These are phyloP conservation scores for Lyophyllum semitale DNA, from an alignment of 768 basidiomycete species.

Conservation along the genomic window DNA sequence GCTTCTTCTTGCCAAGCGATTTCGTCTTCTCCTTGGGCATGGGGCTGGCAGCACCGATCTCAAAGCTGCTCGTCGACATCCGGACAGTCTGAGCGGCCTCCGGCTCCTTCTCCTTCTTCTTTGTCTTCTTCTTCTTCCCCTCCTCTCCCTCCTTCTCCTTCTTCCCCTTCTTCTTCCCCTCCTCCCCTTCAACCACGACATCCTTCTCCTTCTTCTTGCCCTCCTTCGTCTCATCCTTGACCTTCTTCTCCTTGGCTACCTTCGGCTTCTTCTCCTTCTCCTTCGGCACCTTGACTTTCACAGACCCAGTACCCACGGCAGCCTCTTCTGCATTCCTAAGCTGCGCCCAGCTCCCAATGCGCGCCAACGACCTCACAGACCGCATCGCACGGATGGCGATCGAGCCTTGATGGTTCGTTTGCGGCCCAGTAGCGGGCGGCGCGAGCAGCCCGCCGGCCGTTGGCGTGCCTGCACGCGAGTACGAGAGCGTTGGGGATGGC, in stretches of 20 bases:
- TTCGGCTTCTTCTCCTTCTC: conserved; percentile 15
- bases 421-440: conserved; percentile 27
- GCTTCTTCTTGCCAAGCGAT: conserved; percentile 57
- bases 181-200: too few relatives aligned
- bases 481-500: conserved; percentile 20
- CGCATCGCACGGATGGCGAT: conserved; percentile 81
- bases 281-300: conserved; percentile 7
- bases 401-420: conserved; percentile 45
- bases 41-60: conserved; percentile 57
- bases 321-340: conserved; percentile 41
- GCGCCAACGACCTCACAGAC: conserved; percentile 70
- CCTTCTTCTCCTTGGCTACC: conserved; percentile 22
- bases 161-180: conserved; percentile 17
- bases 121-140: conserved; percentile 25
- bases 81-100: conserved; percentile 37
- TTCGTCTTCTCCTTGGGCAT: conserved; percentile 32
- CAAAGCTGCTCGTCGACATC: conserved; percentile 65
- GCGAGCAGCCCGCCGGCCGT: conserved; percentile 38
- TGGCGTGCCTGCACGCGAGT: conserved; percentile 38
- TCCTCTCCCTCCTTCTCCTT: conserved; percentile 6
- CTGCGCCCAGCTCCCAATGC: conserved; percentile 74
- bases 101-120: conserved; percentile 36
- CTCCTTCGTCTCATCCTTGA: conserved; percentile 34
- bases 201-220: conserved; percentile 21
- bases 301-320: neutral